These are phyloP conservation scores for Plasmodium knowlesi DNA, from an alignment of 169 alveolate genomes.

Conservation along the genomic window DNA sequence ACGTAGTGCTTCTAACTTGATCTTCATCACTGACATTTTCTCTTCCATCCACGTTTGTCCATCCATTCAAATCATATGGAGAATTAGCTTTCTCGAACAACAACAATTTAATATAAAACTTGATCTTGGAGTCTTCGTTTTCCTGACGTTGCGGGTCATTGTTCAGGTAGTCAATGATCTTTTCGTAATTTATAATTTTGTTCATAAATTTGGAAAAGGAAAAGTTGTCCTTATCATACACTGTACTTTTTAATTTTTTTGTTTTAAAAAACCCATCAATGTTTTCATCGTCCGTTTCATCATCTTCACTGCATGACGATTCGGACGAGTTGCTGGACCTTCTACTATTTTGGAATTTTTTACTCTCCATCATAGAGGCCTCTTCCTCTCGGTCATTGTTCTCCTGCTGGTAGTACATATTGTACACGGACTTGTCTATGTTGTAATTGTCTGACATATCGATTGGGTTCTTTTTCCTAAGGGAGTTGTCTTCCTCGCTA, in stretches of 20 bases:
- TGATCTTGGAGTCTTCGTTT: constrained; percentile 36
- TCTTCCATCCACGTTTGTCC: background rate
- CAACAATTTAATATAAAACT: constrained; percentile 53
- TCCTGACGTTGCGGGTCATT: constrained; percentile 70
- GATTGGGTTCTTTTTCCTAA: background rate
- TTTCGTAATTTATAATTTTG: constrained; percentile 66
- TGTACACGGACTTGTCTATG: background rate
- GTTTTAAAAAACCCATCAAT: constrained; percentile 73
- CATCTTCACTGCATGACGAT: constrained; percentile 66
- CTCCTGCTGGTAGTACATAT: constrained; percentile 22
- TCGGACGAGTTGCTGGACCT: constrained; percentile 10
- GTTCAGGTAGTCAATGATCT: constrained; percentile 62
- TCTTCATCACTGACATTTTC: constrained; percentile 1
- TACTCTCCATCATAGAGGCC: background rate
- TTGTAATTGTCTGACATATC: constrained; percentile 41
- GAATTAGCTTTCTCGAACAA: constrained; percentile 34
- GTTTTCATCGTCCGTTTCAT: constrained; percentile 74
- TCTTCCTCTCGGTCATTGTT: background rate
- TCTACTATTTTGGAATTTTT: background rate
- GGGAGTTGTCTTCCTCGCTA: background rate
- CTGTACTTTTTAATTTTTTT: constrained; percentile 65
- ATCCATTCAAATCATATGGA: constrained; percentile 1
- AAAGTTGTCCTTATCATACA: constrained; percentile 45
- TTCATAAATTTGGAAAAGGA: constrained; percentile 59
- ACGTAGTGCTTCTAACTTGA: background rate